phyloP scores from a whole-genome alignment of 495 filamentous ascomycete species.

The Talaromyces stipitatus region DNA sequence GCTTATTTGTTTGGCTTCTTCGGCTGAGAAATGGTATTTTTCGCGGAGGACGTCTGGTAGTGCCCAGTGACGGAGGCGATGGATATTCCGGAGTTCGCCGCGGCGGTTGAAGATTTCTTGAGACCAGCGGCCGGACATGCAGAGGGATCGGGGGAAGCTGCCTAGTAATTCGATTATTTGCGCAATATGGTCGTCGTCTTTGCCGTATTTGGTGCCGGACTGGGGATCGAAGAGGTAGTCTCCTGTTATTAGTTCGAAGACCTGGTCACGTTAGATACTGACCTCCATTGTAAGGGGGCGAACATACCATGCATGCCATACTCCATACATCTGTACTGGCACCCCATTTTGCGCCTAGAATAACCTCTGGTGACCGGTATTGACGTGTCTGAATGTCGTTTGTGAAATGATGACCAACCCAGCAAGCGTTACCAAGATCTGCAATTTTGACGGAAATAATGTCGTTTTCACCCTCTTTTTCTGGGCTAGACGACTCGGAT shows the following conservation, averaged over 20 bases:
- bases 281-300: no score
- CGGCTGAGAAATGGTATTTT: slow-evolving; percentile 87
- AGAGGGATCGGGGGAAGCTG: slow-evolving; percentile 85
- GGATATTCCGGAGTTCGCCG: slow-evolving; percentile 95
- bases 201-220: slow-evolving; percentile 98
- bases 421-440: slow-evolving; percentile 96
- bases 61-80: slow-evolving; percentile 93
- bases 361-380: slow-evolving; percentile 95
- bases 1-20: slow-evolving; percentile 68
- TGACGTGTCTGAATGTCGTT: slow-evolving; percentile 99
- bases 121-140: slow-evolving; percentile 88
- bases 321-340: slow-evolving; percentile 99
- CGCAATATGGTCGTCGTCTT: slow-evolving; percentile 98
- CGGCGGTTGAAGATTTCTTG: slow-evolving; percentile 99
- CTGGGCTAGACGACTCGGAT: slow-evolving; percentile 22
- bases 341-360: slow-evolving; percentile 94
- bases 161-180: slow-evolving; percentile 98
- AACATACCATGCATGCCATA: slow-evolving; percentile 91
- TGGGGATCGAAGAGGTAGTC: slow-evolving; percentile 99
- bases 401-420: slow-evolving; percentile 98
- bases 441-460: slow-evolving; percentile 99
- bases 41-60: slow-evolving; percentile 88
- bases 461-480: slow-evolving; percentile 49
- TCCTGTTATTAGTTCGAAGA: slow-evolving; percentile 95
- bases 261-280: slow-evolving; percentile 40